phyloP scores from a whole-genome alignment of 2,329 filamentous ascomycete genomes.

The Aspergillus latus region DNA sequence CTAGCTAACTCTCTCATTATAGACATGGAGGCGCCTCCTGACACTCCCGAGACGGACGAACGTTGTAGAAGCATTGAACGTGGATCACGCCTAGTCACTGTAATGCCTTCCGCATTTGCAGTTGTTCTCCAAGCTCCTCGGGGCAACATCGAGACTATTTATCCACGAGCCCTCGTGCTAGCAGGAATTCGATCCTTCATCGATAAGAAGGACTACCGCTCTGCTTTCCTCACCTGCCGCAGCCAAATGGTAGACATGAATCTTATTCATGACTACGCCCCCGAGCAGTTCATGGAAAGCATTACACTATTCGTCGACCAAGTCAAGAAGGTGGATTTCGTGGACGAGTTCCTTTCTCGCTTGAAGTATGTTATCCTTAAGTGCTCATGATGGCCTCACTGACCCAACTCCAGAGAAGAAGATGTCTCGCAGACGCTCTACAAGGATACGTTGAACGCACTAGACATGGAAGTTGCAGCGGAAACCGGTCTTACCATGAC shows the following conservation, averaged over 20 bases:
- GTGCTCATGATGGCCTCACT: constrained; percentile 20
- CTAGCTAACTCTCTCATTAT: constrained; percentile 23
- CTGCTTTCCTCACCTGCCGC: constrained; percentile 83
- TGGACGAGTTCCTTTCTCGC: constrained; percentile 89
- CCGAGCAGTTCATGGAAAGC: constrained; percentile 76
- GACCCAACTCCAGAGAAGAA: constrained; percentile 61
- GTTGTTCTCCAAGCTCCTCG: constrained; percentile 92
- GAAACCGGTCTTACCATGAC: constrained; percentile 26
- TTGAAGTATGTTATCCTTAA: constrained; percentile 58
- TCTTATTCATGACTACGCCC: constrained; percentile 90
- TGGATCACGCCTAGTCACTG: constrained; percentile 80
- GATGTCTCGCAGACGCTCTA: constrained; percentile 95
- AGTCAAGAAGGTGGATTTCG: constrained; percentile 73
- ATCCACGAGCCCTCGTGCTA: constrained; percentile 85
- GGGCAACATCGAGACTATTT: constrained; percentile 94
- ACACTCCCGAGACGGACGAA: constrained; percentile 90
- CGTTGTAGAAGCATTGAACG: constrained; percentile 89
- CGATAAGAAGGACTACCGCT: constrained; percentile 74
- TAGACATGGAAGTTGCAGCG: constrained; percentile 30
- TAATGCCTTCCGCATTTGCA: constrained; percentile 82
- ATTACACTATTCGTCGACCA: constrained; percentile 79
- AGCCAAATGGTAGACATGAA: constrained; percentile 98
- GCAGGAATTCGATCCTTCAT: constrained; percentile 83
- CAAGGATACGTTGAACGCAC: constrained; percentile 69
- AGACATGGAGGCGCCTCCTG: constrained; percentile 79